A percentile compares a stretch with the other conserved stretches of the same genome.
Conservation (phyloP, 2,329 filamentous ascomycete genomes). For the Colletotrichum sp. region DNA sequence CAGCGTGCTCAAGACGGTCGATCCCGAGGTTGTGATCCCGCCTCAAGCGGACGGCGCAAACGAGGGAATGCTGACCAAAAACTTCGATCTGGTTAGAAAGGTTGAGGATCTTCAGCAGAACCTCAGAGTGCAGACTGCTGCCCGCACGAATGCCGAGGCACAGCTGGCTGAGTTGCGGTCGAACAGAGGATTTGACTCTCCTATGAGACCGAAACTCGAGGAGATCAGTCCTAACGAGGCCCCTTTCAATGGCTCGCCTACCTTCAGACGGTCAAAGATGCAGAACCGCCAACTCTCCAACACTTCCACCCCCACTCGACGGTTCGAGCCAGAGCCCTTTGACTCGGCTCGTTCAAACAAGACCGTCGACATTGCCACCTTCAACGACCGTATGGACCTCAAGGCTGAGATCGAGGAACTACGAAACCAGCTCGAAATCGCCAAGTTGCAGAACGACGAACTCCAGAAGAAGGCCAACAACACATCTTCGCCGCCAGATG, state of each 20-base stretch:
- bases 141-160: conserved; percentile 79
- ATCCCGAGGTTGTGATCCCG: conserved; percentile 73
- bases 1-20: conserved; percentile 83
- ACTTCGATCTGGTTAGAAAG: conserved; percentile 84
- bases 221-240: conserved; percentile 88
- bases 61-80: conserved; percentile 70
- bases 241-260: conserved; percentile 75
- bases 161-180: conserved; percentile 81
- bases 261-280: conserved; percentile 63
- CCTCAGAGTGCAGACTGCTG: conserved; percentile 82
- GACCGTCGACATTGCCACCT: conserved; percentile 81
- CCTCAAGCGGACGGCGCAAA: conserved; percentile 60
- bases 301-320: conserved; percentile 78
- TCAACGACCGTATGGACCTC: conserved; percentile 89
- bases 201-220: conserved; percentile 76
- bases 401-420: conserved; percentile 90
- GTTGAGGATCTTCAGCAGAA: conserved; percentile 90
- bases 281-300: conserved; percentile 70
- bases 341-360: conserved; percentile 86
- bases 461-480: conserved; percentile 86
- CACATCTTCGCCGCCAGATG: conserved; percentile 65
- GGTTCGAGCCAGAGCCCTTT: conserved; percentile 66
- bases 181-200: conserved; percentile 70
- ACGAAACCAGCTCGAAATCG: conserved; percentile 91
- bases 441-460: conserved; percentile 94